Evolutionary conservation across 257 asterid genomes (phyloP), one percentile per base, ranked within the genome.

Genomic region (Phtheirospermum japonicum): DNA sequence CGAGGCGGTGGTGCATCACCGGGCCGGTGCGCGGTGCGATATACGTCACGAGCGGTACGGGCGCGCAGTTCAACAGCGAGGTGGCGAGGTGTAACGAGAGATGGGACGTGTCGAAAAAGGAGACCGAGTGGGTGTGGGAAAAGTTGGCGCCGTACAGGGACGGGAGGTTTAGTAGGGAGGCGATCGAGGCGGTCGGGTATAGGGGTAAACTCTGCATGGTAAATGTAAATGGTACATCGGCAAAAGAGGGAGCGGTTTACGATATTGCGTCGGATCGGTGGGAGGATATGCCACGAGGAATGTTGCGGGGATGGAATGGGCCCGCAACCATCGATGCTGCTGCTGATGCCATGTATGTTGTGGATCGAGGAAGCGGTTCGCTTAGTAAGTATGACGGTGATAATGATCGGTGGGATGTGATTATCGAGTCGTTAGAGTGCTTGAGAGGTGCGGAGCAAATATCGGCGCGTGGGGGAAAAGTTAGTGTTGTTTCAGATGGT

Each of bases 1-100:
- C 97, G 0, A 80, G 94, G 4, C 76, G 95, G 13, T 87, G 95
- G 97, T 89, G 97, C 51, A 79, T 69, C 34, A 30, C 86, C 0
- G 88, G 90, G 1, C 66, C 80, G 1, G 60, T 71, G 0, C 40
- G 48, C 5, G 79, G 80, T 3, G 14, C 64, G 0, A 61, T 85
- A 18, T 88, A 88, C 46, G 78, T 85, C 7, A 81, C 83, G 13
- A 83, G 92, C 26, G 96, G 94, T 10, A 55, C 51, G 2, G 92
- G 92, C 0, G 73, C 85, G 5, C 49, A 18, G 6, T 85, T 76
- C 69, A 19, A 73, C 3, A 32, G 75, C 4, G 82, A 85, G 4
- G 83, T 88, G 16, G 96, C 91, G 0, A 63, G 81, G 68, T 73
- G 85, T 7, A 61, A 85, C 0, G 96, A 88, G 80, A 81, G 66